phyloP scores from a whole-genome alignment of 2,329 filamentous ascomycete species.

The Ceratocystis papillata region DNA sequence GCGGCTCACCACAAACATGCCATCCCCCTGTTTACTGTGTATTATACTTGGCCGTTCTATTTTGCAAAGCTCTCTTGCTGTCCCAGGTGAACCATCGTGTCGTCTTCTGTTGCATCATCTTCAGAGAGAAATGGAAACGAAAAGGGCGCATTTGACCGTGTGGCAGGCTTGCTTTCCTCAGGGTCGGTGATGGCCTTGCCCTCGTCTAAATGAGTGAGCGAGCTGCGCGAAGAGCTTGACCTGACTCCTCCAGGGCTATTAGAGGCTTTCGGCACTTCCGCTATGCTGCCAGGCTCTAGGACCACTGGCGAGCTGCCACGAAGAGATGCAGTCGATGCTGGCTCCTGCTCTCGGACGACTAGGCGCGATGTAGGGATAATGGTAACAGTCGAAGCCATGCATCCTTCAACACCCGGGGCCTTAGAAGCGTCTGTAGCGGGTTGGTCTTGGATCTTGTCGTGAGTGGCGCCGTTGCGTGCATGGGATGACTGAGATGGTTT shows the following conservation, averaged over 20 bases:
- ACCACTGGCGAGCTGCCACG: not conserved
- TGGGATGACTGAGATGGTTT: not conserved
- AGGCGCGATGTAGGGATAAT: not conserved
- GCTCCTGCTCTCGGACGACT: not conserved
- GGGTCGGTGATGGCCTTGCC: too few relatives aligned
- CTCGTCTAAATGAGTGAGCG: not conserved
- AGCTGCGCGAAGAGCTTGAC: not conserved
- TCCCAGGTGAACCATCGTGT: not conserved
- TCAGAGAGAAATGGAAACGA: not conserved
- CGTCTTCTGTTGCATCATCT: not conserved
- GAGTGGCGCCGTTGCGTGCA: too few relatives aligned
- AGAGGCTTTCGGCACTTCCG: not conserved
- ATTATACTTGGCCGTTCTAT: not conserved
- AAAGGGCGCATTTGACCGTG: not conserved
- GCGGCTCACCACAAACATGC: not conserved
- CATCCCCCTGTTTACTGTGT: not conserved
- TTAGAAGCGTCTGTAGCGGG: not conserved
- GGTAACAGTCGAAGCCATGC: not conserved
- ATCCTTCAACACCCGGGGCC: not conserved
- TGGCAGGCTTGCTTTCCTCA: not conserved
- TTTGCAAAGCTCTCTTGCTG: not conserved
- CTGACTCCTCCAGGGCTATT: not conserved
- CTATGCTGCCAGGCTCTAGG: not conserved
- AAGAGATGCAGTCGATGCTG: slow-evolving; percentile 9
- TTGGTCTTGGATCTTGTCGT: not conserved